A percentile compares a stretch with the other conserved stretches of the same genome.
Conservation (phyloP, 176 grass and related monocot genomes). For the Areca catechu region DNA sequence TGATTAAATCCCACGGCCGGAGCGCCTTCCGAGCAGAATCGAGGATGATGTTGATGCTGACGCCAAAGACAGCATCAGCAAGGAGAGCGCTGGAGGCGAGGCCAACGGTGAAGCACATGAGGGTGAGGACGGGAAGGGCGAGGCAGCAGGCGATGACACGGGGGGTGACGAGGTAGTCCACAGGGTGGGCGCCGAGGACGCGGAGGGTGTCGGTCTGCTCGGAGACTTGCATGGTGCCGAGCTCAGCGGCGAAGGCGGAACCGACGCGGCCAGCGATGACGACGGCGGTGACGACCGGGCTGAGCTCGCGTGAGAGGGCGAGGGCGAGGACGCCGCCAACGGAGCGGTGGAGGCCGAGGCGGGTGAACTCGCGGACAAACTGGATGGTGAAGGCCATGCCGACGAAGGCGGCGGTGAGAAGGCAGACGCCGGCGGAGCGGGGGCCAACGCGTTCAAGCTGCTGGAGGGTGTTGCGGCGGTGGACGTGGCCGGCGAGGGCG, state of each 20-base stretch:
- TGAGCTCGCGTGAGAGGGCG: slow-evolving; percentile 74
- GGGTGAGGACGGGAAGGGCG: slow-evolving; percentile 66
- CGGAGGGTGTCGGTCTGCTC: slow-evolving; percentile 92
- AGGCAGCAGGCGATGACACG: slow-evolving; percentile 85
- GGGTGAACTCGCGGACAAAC: slow-evolving; percentile 98
- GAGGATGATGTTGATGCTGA: slow-evolving; percentile 92
- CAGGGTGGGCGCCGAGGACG: slow-evolving; percentile 66
- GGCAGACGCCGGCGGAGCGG: slow-evolving; percentile 67
- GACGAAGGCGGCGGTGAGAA: slow-evolving; percentile 87
- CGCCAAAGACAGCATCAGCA: slow-evolving; percentile 75
- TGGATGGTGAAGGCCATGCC: slow-evolving; percentile 99
- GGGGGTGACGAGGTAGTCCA: slow-evolving; percentile 81
- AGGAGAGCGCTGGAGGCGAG: slow-evolving; percentile 80
- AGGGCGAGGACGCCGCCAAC: slow-evolving; percentile 94
- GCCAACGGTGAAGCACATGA: slow-evolving; percentile 76
- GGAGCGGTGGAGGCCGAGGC: slow-evolving; percentile 91
- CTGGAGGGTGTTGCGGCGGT: slow-evolving; percentile 82
- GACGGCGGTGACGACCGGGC: slow-evolving; percentile 87
- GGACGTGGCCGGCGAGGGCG: slow-evolving; percentile 52
- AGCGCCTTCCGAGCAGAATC: slow-evolving; percentile 84
- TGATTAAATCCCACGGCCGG: slow-evolving; percentile 87
- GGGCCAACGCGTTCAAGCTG: slow-evolving; percentile 82
- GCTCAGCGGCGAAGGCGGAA: slow-evolving; percentile 95
- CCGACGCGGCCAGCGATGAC: slow-evolving; percentile 69
- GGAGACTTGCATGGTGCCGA: slow-evolving; percentile 98